Evolutionary conservation across 345 rosid genomes (phyloP).

Genomic region (Ailanthus altissimus): DNA sequence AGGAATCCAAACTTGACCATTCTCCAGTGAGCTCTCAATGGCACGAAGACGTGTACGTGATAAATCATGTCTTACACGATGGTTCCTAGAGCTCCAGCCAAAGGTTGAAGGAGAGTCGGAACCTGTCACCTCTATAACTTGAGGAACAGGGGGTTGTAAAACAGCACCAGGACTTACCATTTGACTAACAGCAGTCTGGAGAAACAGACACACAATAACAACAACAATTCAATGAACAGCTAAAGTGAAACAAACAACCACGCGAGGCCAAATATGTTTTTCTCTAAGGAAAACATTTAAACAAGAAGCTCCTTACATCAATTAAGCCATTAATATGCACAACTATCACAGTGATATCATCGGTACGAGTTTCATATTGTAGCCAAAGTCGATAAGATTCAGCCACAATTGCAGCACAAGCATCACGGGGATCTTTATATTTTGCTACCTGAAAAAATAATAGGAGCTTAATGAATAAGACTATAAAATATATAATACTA

Average conservation of each 20-base stretch:
- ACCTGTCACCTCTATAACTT: constrained; percentile 78
- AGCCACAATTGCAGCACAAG: constrained; percentile 99
- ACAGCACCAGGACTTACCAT: constrained; percentile 42
- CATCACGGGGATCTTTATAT: constrained; percentile 95
- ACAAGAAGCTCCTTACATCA: constrained; percentile 50
- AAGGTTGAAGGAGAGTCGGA: constrained; percentile 82
- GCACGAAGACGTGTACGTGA: constrained; percentile 95
- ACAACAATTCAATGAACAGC: constrained; percentile 3
- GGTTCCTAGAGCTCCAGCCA: constrained; percentile 74
- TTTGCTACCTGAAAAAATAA: constrained; percentile 74
- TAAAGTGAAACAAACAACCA: constrained; percentile 23
- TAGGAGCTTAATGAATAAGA: constrained; percentile 2
- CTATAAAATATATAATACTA: not conserved
- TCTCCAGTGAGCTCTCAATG: constrained; percentile 88
- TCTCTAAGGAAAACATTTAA: not conserved
- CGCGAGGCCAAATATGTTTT: constrained; percentile 6
- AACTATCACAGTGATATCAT: constrained; percentile 95
- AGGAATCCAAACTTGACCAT: constrained; percentile 85
- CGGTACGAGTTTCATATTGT: constrained; percentile 99
- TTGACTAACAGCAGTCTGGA: constrained; percentile 59
- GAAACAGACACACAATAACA: constrained; percentile 18
- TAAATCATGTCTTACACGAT: constrained; percentile 80
- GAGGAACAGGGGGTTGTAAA: constrained; percentile 59
- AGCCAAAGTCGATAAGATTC: constrained; percentile 99
- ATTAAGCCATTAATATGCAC: constrained; percentile 81